Conservation (phyloP, 108 stramenopile species). For the Stephanodiscus minutulus region DNA sequence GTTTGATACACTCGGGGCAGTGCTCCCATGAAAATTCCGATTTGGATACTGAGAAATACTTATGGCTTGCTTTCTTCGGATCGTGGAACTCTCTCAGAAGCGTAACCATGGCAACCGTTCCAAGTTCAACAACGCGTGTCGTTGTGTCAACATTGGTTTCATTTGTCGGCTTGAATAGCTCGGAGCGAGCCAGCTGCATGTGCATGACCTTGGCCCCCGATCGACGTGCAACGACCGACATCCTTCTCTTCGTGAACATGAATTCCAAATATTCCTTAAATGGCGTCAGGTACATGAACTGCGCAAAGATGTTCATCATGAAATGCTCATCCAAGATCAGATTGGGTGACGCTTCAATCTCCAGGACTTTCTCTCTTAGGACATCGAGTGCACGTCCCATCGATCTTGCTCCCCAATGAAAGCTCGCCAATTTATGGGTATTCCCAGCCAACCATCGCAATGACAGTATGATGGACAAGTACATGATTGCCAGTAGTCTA, state of each 20-base stretch:
- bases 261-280: constrained; percentile 22
- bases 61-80: constrained; percentile 23
- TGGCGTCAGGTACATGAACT: constrained; percentile 11
- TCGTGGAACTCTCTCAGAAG: constrained; percentile 7
- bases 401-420: too few species aligned
- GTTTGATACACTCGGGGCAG: neutral
- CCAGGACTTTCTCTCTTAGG: too few species aligned
- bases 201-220: constrained; percentile 9
- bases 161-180: constrained; percentile 9
- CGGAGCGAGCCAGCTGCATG: neutral
- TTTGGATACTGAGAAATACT: constrained; percentile 12
- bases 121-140: neutral
- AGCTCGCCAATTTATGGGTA: too few species aligned
- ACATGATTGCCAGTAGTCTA: too few species aligned
- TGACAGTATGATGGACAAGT: too few species aligned
- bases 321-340: constrained; percentile 15
- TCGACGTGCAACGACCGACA: neutral
- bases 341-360: neutral
- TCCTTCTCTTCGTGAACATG: constrained; percentile 15
- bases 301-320: constrained; percentile 20
- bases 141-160: constrained; percentile 12
- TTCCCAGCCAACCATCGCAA: too few species aligned
- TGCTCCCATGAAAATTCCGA: constrained; percentile 6
- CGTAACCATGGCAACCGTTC: neutral
- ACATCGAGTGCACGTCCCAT: too few species aligned